Base-by-base conservation (phyloP, 164 flowering plant genomes). In the Pachysandra terminalis region DNA sequence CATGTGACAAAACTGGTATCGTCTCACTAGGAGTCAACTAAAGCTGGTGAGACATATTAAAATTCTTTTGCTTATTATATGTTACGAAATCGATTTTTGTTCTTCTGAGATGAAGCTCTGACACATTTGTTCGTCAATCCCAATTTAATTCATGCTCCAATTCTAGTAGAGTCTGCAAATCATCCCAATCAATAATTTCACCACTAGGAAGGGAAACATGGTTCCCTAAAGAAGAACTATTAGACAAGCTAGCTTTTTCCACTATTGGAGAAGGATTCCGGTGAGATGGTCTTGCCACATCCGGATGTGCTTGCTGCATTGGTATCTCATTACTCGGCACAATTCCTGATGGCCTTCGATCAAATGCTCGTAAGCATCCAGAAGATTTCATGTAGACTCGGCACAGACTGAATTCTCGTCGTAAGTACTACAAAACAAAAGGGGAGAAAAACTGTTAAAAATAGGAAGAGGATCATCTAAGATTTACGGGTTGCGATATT, bases 381-480 rank as follows among this genome's bases (percentile, higher is more conserved):
- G n/a, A n/a, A n/a, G 90, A 84, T 32, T 71, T 72, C 61, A 82
- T 80, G 57, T 90, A 90, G 35, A 90, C 80, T 28, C 96, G 81
- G 60, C 90, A 88, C 28, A 90, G 12, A 55, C 87, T 81, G 68
- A 85, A 71, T 75, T 88, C 96, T 56, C 74, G 77, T 73, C 87
- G 78, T 68, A 87, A 67, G 91, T 89, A 56, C 70, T 76, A n/a
- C n/a, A n/a, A n/a, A 40, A 27, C 15, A 2, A 52, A n/a, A 16
- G 59, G 53, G 8, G 10, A 16, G 12, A 61, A 49, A 61, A n/a
- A 45, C 4, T 32, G 37, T 32, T 32, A 32, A n/a, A n/a, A n/a
- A n/a, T n/a, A n/a, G n/a, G n/a, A n/a, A n/a, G n/a, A n/a, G n/a
- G n/a, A n/a, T n/a, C n/a, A n/a, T n/a, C n/a, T n/a, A n/a, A n/a